Percentiles rank a stretch among this genome's conserved stretches.
Conservation (phyloP, 306 rosid species). For the Coriaria nepalensis region DNA sequence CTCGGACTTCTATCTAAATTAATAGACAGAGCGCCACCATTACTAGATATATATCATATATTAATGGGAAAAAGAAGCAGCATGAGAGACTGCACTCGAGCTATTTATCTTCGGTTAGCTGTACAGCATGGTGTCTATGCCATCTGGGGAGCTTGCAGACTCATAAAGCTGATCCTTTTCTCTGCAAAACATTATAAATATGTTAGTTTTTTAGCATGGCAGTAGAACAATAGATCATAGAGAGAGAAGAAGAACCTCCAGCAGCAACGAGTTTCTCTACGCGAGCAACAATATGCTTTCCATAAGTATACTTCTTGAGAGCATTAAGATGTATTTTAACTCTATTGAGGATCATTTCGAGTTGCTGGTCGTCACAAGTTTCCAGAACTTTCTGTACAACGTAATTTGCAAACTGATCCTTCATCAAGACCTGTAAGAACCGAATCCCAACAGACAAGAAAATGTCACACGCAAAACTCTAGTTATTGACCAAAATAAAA, state of each 20-base stretch:
- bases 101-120: constrained; percentile 38
- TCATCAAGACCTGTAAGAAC: constrained; percentile 43
- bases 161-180: constrained; percentile 47
- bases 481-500: neutral
- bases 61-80: constrained; percentile 8
- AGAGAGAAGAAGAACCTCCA: constrained; percentile 26
- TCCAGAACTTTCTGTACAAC: constrained; percentile 54
- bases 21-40: constrained; percentile 22
- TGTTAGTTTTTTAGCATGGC: constrained; percentile 14
- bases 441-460: neutral
- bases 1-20: constrained; percentile 26
- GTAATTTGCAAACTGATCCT: constrained; percentile 51
- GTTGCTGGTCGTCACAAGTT: constrained; percentile 55
- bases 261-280: constrained; percentile 57
- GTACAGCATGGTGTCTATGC: constrained; percentile 34
- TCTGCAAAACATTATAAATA: constrained; percentile 23
- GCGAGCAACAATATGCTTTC: constrained; percentile 55
- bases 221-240: neutral
- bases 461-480: neutral
- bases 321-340: constrained; percentile 49
- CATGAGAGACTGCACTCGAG: constrained; percentile 23
- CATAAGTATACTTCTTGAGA: constrained; percentile 49
- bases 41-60: constrained; percentile 17
- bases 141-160: constrained; percentile 24
- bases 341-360: constrained; percentile 46